phyloP scores from a whole-genome alignment of 805 yeast genomes.

The Ogataea trehaloabstinens region DNA sequence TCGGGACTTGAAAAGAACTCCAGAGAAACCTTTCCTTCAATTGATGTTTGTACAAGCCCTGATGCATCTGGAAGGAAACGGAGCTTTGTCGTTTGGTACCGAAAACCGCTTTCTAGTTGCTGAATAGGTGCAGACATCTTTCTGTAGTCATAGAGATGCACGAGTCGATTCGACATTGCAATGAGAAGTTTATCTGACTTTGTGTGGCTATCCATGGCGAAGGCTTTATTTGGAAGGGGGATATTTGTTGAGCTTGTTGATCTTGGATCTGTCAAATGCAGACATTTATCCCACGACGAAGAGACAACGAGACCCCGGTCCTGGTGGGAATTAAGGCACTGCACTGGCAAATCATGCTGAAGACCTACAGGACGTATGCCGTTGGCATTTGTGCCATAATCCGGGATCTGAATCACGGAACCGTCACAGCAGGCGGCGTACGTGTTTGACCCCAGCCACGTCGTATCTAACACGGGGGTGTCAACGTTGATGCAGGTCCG shows the following conservation, averaged over 20 bases:
- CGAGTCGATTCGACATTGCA: slow-evolving; percentile 50
- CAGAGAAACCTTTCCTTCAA: slow-evolving; percentile 78
- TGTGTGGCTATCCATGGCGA: slow-evolving; percentile 53
- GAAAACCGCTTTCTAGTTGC: slow-evolving; percentile 24
- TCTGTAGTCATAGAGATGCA: slow-evolving; percentile 52
- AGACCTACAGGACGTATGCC: slow-evolving; percentile 20
- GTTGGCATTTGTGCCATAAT: slow-evolving; percentile 9
- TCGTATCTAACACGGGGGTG: slow-evolving; percentile 14
- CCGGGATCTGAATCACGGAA: slow-evolving; percentile 40
- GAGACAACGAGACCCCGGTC: slow-evolving; percentile 39
- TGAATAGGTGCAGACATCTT: slow-evolving; percentile 11
- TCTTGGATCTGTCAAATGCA: slow-evolving; percentile 47
- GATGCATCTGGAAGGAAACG: slow-evolving; percentile 51
- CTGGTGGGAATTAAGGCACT: slow-evolving; percentile 29
- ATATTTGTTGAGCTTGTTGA: slow-evolving; percentile 20
- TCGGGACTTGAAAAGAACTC: slow-evolving; percentile 50
- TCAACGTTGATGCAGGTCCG: slow-evolving; percentile 5
- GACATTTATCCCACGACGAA: slow-evolving; percentile 61
- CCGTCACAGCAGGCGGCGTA: slow-evolving; percentile 52
- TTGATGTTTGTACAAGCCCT: slow-evolving; percentile 67
- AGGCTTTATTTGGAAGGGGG: slow-evolving; percentile 47
- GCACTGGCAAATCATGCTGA: slow-evolving; percentile 41
- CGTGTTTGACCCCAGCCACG: slow-evolving; percentile 4
- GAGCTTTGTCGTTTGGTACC: slow-evolving; percentile 60
- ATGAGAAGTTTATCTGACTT: slow-evolving; percentile 40